Percentiles rank a stretch among this genome's conserved stretches.
phyloP scores from a whole-genome alignment of 192 early-diverging fungal genomes.

The Backusella circina region DNA sequence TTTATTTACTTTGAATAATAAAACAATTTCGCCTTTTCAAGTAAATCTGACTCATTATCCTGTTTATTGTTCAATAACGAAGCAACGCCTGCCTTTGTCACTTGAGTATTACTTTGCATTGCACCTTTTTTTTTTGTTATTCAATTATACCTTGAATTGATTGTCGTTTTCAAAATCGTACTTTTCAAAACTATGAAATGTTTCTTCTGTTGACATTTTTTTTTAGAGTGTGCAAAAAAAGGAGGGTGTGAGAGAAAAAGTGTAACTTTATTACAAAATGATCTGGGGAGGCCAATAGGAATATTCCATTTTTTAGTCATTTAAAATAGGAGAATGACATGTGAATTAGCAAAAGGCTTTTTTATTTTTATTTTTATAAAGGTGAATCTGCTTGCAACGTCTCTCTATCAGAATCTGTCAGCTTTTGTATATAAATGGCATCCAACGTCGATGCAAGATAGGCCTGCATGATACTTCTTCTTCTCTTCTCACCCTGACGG shows the following conservation, averaged over 20 bases:
- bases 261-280: background rate
- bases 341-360: no score
- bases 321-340: background rate
- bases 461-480: conserved; percentile 34
- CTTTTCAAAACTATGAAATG: conserved; percentile 28
- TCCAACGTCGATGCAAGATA: background rate
- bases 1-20: conserved; percentile 41
- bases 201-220: conserved; percentile 12
- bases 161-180: conserved; percentile 41
- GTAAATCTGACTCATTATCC: conserved; percentile 24
- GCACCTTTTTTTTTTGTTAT: background rate
- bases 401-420: conserved; percentile 27
- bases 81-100: conserved; percentile 30
- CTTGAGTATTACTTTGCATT: background rate
- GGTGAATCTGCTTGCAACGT: background rate
- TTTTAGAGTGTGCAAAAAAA: background rate
- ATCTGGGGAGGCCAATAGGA: background rate
- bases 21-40: conserved; percentile 39
- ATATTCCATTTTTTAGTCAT: background rate
- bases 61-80: conserved; percentile 26
- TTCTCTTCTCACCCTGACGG: conserved; percentile 63
- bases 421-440: conserved; percentile 20
- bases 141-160: conserved; percentile 31
- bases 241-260: background rate
- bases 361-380: no score